Base-by-base conservation (phyloP, 495 filamentous ascomycete species). In the Baudoinia panamericana region DNA sequence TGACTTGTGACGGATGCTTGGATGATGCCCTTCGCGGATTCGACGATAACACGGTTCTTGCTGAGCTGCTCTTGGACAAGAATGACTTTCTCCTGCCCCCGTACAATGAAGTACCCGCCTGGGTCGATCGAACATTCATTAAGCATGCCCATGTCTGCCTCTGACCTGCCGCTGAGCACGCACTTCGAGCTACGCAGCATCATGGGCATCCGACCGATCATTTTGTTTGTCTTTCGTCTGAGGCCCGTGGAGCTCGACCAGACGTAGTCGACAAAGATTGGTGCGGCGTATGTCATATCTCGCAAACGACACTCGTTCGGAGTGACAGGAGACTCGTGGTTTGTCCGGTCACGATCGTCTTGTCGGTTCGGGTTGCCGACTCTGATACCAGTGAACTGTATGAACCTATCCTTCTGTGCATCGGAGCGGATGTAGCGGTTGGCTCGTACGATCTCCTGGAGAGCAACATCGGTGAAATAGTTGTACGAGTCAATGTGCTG, bases 401-500 rank as follows among this genome's bases (percentile, higher is more conserved):
- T 36, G 36, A 36, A 52, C 39, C 47, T 52, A 12, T 39, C 35
- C 16, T 30, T 31, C 11, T 45, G 19, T 9, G 28, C 36, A 5
- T 52, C 43, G 61, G 86, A 93, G 45, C 75, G 71, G 41, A 99
- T 78, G 7, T 69, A 72, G 24, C 76, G 75, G 58, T 93, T 95
- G 18, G 86, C 83, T 53, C 80, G 72, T 41, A 99, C 79, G 40
- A 99, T 96, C 51, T 95, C 83, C 61, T 94, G 93, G 58, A 99
- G 71, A 54, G 93, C 86, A 15, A 87, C 78, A 41, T 96, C 83
- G 38, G 95, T 77, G 51, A 99, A 93, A 60, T 82, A 93, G 62
- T 99, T 93, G 71, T 82, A 99, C 22, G 90, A 96, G 63, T 99
- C 92, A 60, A 96, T 88, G 60, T 99, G 90, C 60, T 94, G 86